Evolutionary conservation across 305 asterid genomes (phyloP).

Genomic region (Rubia balearica): DNA sequence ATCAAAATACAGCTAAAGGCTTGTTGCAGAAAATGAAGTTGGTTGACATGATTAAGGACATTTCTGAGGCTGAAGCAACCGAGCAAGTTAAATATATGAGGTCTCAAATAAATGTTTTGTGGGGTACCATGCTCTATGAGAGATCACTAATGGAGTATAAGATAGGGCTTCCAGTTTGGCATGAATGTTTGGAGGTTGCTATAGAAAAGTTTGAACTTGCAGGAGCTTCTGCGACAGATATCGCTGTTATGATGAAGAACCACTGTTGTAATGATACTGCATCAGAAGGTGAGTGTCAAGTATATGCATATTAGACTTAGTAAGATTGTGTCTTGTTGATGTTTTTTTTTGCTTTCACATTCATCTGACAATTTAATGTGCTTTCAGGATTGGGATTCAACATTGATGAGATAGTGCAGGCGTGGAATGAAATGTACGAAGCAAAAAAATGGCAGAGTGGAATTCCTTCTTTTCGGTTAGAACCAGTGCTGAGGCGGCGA

Average conservation of each 20-base stretch:
- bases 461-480: constrained; percentile 57
- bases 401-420: constrained; percentile 83
- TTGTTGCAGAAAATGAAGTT: constrained; percentile 44
- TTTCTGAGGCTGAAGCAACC: constrained; percentile 55
- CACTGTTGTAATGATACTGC: constrained; percentile 66
- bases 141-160: constrained; percentile 85
- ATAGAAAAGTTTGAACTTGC: constrained; percentile 81
- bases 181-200: constrained; percentile 78
- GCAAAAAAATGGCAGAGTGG: constrained; percentile 70
- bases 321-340: not conserved
- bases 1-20: constrained; percentile 28
- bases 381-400: constrained; percentile 75
- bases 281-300: constrained; percentile 45
- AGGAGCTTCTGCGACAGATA: constrained; percentile 85
- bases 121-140: constrained; percentile 91
- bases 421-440: constrained; percentile 90
- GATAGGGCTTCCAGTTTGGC: constrained; percentile 76
- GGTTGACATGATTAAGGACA: constrained; percentile 34
- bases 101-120: constrained; percentile 64
- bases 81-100: constrained; percentile 56
- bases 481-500: constrained; percentile 69
- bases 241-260: constrained; percentile 79
- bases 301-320: not conserved
- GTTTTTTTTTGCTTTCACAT: constrained; percentile 6
- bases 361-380: constrained; percentile 19